Base-by-base conservation (phyloP, 164 flowering plant genomes). In the Houttuynia cordata region DNA sequence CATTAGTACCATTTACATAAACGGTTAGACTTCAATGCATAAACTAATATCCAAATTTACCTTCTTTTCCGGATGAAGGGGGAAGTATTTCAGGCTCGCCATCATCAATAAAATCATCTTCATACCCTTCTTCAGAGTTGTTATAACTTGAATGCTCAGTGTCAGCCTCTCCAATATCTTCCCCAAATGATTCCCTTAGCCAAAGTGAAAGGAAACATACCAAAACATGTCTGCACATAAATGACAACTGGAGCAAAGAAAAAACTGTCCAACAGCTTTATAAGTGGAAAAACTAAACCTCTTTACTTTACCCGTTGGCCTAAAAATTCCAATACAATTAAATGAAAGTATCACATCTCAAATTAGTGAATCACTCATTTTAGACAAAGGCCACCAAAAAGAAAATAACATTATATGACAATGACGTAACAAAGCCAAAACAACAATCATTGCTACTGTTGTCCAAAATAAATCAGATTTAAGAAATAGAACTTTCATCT, bases 1-100 rank as follows among this genome's bases (percentile, higher is more conserved):
- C 37, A 30, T 30, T 30, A 30, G 37, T 2, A 12, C 34, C 34
- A 14, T 54, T 23, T 12, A 54, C 30, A 9, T 14, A 8, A n/a
- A 8, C 24, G 6, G 42, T 30, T 30, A 30, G 37, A 30, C 37
- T 30, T 30, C 12, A 34, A 57, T 3, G 15, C n/a, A 15, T 15
- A 34, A 15, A 57, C 21, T 24, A 34, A 1, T 1, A 14, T 37
- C 14, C 18, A n/a, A 23, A 54, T 24, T 10, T 85, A 88, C 98
- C 98, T 85, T 91, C 89, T 68, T 83, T 81, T 4, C 82, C 83
- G 17, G 61, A 80, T n/a, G 63, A 74, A 66, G 78, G 51, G 18
- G 76, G 69, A 49, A 64, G 75, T 68, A 75, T 54, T 23, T 68
- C 73, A 53, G 74, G n/a, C 51, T 74, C 84, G 60, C 66, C 78